Base-by-base conservation (phyloP, 2,329 filamentous ascomycete species). In the Leptographium wingfieldii region DNA sequence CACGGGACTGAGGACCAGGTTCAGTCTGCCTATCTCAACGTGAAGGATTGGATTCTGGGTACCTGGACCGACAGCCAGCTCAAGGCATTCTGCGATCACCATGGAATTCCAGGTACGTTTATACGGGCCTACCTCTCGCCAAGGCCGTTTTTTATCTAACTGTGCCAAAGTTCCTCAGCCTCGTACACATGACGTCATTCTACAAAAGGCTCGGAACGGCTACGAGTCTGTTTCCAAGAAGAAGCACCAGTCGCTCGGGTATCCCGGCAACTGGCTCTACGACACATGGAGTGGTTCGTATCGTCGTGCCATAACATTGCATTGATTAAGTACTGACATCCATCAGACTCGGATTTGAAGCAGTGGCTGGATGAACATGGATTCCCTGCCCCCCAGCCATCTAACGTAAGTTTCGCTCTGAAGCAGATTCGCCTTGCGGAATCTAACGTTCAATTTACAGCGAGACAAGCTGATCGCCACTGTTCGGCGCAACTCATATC, bases 231-330 rank as follows among this genome's bases (percentile, higher is more conserved):
- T 85, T 60, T 90, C 92, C 19, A 85, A 90, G 73, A 85, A 84
- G 73, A 71, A 72, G 12, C 89, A 89, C 62, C 87, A 96, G 74
- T 87, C 90, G 16, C 76, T 83, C 58, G 76, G 84, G n/a, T 97
- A 97, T 69, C 94, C 94, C 40, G 94, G 94, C 48, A 84, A 96
- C 75, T 97, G 94, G 94, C 77, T 97, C 52, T 99, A 96, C 70
- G 81, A 85, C 62, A 80, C 86, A 9, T 99, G 94, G 94, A 86
- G 88, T 58, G 75, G 71, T 72, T 60, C 5, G 69, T 65, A 10
- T 1, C 0, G 2, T n/a, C 6, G 2, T 10, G 16, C 14, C 19
- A 27, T n/a, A 31, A 27, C 10, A 19, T 31, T 14, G 43, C 12
- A 0, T 38, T 22, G n/a, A 7, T 16, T 11, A 11, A 29, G n/a